phyloP scores from a whole-genome alignment of 139 green algal genomes.

The Chlamydomonas asymmetrica region DNA sequence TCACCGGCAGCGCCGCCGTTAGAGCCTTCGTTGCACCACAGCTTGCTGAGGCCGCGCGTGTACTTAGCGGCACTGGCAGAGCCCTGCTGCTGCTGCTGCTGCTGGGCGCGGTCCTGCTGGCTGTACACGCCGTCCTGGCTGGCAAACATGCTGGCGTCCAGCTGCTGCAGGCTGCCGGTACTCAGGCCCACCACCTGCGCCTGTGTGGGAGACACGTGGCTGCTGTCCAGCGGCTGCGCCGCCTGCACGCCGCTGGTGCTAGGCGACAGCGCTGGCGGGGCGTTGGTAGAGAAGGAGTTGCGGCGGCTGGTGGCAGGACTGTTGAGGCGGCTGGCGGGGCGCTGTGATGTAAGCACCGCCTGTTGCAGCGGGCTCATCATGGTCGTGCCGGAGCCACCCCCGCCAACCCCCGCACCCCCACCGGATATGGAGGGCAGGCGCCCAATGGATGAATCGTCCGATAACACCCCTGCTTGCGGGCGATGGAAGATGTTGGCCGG shows the following conservation, averaged over 20 bases:
- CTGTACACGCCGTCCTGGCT: neutral
- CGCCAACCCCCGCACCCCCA: neutral
- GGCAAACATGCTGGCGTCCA: neutral
- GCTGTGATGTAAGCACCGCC: neutral
- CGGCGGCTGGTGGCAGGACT: conserved; percentile 23
- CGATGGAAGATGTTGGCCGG: conserved; percentile 8
- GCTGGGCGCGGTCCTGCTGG: too few species aligned
- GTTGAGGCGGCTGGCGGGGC: conserved; percentile 24
- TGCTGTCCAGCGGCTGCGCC: neutral
- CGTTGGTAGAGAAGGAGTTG: too few species aligned
- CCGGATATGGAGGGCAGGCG: conserved; percentile 7
- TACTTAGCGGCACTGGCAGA: too few species aligned
- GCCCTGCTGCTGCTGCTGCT: too few species aligned
- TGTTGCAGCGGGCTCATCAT: conserved; percentile 20
- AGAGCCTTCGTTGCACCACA: too few species aligned
- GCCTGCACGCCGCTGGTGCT: too few species aligned
- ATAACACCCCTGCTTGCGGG: conserved; percentile 22
- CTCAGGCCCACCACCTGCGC: neutral
- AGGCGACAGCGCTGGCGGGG: too few species aligned
- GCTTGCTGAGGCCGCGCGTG: too few species aligned
- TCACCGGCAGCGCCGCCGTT: too few species aligned
- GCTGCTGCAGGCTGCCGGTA: neutral
- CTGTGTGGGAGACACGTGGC: too few species aligned
- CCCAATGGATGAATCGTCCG: conserved; percentile 25
- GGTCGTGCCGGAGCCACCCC: neutral